Evolutionary conservation across 2,329 filamentous ascomycete species (phyloP), one percentile per base, ranked within the genome.

Genomic region (Lachnellula cervina): DNA sequence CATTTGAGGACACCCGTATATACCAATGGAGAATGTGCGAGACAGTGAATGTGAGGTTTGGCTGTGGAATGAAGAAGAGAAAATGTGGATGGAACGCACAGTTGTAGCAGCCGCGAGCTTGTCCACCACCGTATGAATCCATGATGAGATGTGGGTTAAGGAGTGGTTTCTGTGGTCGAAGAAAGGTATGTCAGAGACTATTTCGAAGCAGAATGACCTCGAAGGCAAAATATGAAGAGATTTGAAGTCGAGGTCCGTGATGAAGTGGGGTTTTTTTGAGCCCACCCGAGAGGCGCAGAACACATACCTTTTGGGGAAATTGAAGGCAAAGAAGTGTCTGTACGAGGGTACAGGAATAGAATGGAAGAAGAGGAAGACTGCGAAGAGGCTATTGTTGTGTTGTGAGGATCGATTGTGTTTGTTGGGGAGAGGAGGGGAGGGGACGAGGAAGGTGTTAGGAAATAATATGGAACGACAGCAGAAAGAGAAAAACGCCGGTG

Each of bases 101-200:
- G 67, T 76, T 78, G 71, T 77, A 79, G 72, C 76, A 79, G 61
- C 72, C 73, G 62, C 75, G 74, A 56, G 66, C 69, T 60, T 64
- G 63, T 21, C 58, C 60, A 56, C 56, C 61, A 57, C 64, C 64
- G 62, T 67, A 68, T 38, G 59, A 65, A 58, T 70, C 68, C 69
- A 71, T 70, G 43, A 23, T 65, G 52, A 55, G 43, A 57, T 42
- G 53, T 58, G 59, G 58, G 54, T 32, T 32, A 56, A 50, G 52
- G 52, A 47, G 54, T 19, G 53, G 14, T 34, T 60, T 63, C 51
- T 63, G 51, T 48, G 51, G 21, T 40, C 9, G 21, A 52, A 19
- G 16, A 59, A 23, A 49, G 19, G 25, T 14, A 44, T 21, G 49
- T 58, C 54, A 62, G 58, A 42, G 42, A 47, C 34, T 37, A 28